A percentile compares a stretch with the other conserved stretches of the same genome.
These are phyloP conservation scores for Stipa capillata DNA, from an alignment of 176 grass and related monocot species.

Conservation along the genomic window DNA sequence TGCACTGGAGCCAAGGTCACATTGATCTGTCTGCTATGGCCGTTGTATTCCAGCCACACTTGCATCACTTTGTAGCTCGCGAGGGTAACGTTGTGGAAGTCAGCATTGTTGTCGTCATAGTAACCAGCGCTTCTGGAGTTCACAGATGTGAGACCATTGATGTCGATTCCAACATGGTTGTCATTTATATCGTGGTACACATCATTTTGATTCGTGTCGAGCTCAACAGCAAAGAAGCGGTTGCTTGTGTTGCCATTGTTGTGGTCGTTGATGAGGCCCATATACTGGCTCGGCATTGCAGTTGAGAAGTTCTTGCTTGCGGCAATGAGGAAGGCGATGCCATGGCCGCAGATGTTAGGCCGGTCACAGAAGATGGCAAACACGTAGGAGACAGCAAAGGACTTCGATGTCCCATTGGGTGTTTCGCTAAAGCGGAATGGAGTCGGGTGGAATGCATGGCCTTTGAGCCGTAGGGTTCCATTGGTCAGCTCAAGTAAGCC, in stretches of 20 bases:
- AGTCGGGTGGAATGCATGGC: no score
- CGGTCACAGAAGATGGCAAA: no score
- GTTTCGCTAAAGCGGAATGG: not conserved
- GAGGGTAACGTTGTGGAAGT: not conserved
- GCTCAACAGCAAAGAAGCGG: constrained; percentile 17
- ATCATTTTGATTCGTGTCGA: not conserved
- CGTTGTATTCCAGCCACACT: constrained; percentile 20
- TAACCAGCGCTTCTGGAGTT: not conserved
- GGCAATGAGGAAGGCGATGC: not conserved
- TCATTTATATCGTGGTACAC: not conserved
- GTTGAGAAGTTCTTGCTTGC: not conserved
- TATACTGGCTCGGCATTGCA: not conserved
- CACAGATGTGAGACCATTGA: not conserved
- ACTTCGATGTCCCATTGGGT: not conserved
- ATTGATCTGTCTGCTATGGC: not conserved
- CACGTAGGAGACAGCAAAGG: no score
- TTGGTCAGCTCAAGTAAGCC: not conserved
- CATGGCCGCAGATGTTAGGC: not conserved
- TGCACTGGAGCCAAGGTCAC: constrained; percentile 9
- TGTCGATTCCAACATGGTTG: constrained; percentile 28
- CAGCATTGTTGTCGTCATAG: not conserved
- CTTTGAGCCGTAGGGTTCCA: not conserved
- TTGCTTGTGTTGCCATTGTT: not conserved
- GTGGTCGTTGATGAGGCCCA: not conserved
- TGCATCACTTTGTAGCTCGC: not conserved